A percentile compares a stretch with the other conserved stretches of the same genome.
These are phyloP conservation scores for Botrytis cinerea DNA, from an alignment of 2,329 filamentous ascomycete species.

Conservation along the genomic window DNA sequence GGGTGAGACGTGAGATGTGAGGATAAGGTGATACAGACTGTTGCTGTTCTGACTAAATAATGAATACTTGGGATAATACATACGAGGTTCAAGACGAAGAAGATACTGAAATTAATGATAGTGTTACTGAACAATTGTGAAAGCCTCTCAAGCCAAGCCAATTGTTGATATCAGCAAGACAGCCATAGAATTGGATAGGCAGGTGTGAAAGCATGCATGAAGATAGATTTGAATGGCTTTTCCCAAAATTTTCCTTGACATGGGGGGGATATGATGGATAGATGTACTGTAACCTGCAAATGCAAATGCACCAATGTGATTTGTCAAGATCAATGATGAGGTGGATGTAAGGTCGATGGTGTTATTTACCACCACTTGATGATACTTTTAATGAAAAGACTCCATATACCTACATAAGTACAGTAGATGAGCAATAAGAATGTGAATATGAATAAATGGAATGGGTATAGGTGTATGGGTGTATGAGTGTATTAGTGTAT, in stretches of 20 bases:
- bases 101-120: neutral
- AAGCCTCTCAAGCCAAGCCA: conserved; percentile 8
- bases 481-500: too few relatives aligned
- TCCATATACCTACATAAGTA: neutral
- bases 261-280: conserved; percentile 10
- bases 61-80: neutral
- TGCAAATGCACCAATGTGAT: neutral
- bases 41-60: conserved; percentile 9
- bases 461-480: too few relatives aligned
- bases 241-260: conserved; percentile 12
- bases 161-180: conserved; percentile 16
- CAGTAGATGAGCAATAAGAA: neutral
- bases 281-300: conserved; percentile 19
- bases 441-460: neutral
- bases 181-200: neutral
- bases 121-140: neutral
- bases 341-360: conserved; percentile 5
- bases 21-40: conserved; percentile 4
- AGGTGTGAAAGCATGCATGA: neutral
- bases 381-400: neutral
- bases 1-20: neutral
- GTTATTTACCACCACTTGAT: neutral
- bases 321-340: neutral
- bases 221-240: neutral
- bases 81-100: neutral